Conservation (phyloP, 2,329 filamentous ascomycete species). For the Huntiella omanensis region DNA sequence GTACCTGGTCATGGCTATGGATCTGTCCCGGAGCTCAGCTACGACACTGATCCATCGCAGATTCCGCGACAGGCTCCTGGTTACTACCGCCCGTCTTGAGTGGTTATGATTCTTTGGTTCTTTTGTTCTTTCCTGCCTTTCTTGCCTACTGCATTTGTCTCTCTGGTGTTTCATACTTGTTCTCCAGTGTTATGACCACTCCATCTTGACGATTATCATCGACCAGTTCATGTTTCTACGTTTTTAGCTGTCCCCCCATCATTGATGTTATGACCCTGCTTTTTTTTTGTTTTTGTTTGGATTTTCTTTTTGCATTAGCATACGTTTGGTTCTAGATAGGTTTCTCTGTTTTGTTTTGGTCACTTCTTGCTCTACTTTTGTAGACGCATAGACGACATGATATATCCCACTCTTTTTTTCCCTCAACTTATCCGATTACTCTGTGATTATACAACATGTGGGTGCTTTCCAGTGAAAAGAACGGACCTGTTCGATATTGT, state of each 20-base stretch:
- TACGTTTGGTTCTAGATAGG: not conserved
- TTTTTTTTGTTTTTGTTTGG: not conserved
- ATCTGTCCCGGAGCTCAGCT: no score
- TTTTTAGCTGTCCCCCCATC: not conserved
- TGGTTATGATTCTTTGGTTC: not conserved
- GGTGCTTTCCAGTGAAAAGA: no score
- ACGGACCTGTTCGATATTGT: no score
- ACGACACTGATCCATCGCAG: no score
- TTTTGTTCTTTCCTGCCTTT: not conserved
- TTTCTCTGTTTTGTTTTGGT: not conserved
- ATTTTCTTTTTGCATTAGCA: not conserved
- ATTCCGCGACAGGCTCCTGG: no score
- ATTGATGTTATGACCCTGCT: not conserved
- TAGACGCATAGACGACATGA: no score
- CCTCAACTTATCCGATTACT: no score
- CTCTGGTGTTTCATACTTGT: not conserved
- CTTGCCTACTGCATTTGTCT: not conserved
- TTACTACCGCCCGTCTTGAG: no score
- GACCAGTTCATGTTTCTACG: not conserved
- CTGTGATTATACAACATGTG: no score
- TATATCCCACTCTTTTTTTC: no score
- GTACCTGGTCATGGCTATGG: no score
- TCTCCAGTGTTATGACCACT: not conserved
- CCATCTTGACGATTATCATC: not conserved
- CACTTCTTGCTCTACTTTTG: not conserved